These are phyloP conservation scores for Homolaphlyctis polyrhiza DNA, from an alignment of 371 early-diverging fungal genomes.

Conservation along the genomic window DNA sequence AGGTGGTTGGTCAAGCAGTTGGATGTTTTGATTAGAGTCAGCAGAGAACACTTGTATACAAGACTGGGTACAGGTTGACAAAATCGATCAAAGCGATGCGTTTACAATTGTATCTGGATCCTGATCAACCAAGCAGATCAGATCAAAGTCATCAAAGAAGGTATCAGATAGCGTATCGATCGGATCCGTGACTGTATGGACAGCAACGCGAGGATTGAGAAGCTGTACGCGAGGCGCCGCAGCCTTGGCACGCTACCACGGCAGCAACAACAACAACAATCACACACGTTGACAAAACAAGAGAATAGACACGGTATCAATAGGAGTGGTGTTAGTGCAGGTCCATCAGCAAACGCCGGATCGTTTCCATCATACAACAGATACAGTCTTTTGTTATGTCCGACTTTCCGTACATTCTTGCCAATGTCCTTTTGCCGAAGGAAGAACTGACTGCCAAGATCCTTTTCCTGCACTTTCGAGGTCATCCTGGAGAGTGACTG, in stretches of 20 bases:
- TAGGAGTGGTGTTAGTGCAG: too few species aligned
- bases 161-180: slow-evolving; percentile 39
- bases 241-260: slow-evolving; percentile 60
- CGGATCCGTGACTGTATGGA: slow-evolving; percentile 48
- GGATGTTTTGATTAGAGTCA: neutral
- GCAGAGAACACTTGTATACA: slow-evolving; percentile 19
- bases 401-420: slow-evolving; percentile 64
- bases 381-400: too few species aligned
- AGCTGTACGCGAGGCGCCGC: slow-evolving; percentile 49
- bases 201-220: slow-evolving; percentile 72
- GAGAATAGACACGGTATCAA: too few species aligned
- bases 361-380: too few species aligned
- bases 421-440: slow-evolving; percentile 56
- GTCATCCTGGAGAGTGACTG: slow-evolving; percentile 65
- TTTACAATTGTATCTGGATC: neutral
- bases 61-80: neutral
- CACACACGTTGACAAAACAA: too few species aligned
- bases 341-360: too few species aligned
- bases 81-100: neutral
- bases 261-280: too few species aligned
- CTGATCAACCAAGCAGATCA: slow-evolving; percentile 41
- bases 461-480: slow-evolving; percentile 46
- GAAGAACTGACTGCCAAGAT: slow-evolving; percentile 81
- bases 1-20: too few species aligned
- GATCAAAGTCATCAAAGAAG: slow-evolving; percentile 57